Base-by-base conservation (phyloP, 1,284 basidiomycete species). In the Abortiporus biennis region DNA sequence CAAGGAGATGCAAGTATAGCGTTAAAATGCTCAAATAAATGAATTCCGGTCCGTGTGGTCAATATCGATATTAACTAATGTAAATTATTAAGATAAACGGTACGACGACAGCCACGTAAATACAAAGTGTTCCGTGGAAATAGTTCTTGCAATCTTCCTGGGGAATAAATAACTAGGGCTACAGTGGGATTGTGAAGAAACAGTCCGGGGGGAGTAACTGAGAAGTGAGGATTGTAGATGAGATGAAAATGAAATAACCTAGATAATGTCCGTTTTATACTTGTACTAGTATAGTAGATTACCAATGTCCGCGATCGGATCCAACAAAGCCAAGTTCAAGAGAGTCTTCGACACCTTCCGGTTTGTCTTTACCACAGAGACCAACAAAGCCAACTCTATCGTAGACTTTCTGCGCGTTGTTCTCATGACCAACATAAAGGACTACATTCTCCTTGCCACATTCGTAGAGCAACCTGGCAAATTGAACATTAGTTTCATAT, bases 331-430 rank as follows among this genome's bases (percentile, higher is more conserved):
- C 72, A 34, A 74, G 55, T 49, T 75, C 72, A 29, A 74, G 52
- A 37, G 66, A 63, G 43, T 71, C 66, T 39, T 65, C 64, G 27
- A 67, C 63, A 22, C 60, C 61, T 2, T 58, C 57, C 11, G 57
- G 55, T 47, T 62, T 62, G 42, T 58, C 58, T 47, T 66, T 65
- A 22, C 67, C 68, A 42, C 64, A 64, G 34, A 72, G 51, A 33
- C 69, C 69, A 21, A 57, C 60, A 50, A 69, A 75, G 11, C 72
- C 72, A 29, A 74, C 64, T 20, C 68, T 68, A 44, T 70, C 64
- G 46, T 75, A 75, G 34, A 74, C 67, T 49, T 64, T 63, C 44
- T 66, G 63, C 17, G 71, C 72, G 44, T 57, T 65, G 52, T 74
- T 75, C 38, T 63, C 61, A 52, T 67, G 63, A 2, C 68, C 69